phyloP scores from a whole-genome alignment of 202 grass and related monocot genomes.

The Saccharum hybrid region DNA sequence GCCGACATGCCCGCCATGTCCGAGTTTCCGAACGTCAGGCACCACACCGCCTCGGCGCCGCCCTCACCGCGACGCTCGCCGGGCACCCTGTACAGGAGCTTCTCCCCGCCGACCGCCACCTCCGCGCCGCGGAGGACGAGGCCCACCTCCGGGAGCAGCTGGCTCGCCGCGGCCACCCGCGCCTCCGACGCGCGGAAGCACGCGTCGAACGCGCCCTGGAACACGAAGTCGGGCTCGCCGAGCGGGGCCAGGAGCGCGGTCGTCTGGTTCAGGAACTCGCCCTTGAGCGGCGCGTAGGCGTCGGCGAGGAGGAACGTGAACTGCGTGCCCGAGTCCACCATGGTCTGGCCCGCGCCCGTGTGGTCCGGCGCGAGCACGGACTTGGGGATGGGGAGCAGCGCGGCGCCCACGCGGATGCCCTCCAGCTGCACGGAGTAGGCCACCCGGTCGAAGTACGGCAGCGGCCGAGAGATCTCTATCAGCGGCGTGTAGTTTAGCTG shows the following conservation, averaged over 20 bases:
- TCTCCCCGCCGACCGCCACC: conserved; percentile 56
- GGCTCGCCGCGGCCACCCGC: not conserved
- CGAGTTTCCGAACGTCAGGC: conserved; percentile 81
- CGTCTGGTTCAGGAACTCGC: conserved; percentile 58
- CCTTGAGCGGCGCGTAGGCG: conserved; percentile 73
- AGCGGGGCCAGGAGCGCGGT: conserved; percentile 50
- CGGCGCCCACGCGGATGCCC: conserved; percentile 65
- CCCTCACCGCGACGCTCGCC: conserved; percentile 48
- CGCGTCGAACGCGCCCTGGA: conserved; percentile 82
- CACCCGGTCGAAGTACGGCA: conserved; percentile 82
- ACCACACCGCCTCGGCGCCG: conserved; percentile 65
- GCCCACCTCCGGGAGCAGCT: conserved; percentile 52
- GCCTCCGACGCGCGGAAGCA: conserved; percentile 66
- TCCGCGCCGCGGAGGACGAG: conserved; percentile 69
- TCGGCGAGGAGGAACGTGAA: conserved; percentile 83
- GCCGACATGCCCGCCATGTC: conserved; percentile 73
- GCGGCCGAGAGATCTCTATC: conserved; percentile 60
- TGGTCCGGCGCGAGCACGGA: conserved; percentile 76
- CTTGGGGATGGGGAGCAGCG: conserved; percentile 69
- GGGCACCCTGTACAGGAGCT: conserved; percentile 69
- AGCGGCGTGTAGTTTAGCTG: conserved; percentile 77
- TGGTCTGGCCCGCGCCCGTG: conserved; percentile 86
- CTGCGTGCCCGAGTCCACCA: conserved; percentile 84
- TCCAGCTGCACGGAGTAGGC: conserved; percentile 86
- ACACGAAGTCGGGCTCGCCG: conserved; percentile 66